Percentiles rank a stretch among this genome's conserved stretches.
Conservation (phyloP, 2,329 filamentous ascomycete genomes). For the Monosporascus sp. region DNA sequence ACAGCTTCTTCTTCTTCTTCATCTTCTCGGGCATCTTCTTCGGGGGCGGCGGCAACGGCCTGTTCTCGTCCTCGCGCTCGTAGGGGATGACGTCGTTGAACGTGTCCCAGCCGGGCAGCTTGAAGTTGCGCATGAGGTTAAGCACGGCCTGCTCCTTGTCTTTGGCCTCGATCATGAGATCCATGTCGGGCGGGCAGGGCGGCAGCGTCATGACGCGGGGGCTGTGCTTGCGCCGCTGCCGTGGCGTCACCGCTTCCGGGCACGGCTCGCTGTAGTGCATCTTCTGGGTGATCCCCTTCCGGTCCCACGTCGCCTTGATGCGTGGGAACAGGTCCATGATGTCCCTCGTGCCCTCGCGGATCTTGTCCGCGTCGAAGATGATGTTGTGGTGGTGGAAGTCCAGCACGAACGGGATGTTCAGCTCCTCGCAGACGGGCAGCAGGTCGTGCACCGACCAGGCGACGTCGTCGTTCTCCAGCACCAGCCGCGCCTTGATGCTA, state of each 20-base stretch:
- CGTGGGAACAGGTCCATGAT: slow-evolving; percentile 69
- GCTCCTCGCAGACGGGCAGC: slow-evolving; percentile 81
- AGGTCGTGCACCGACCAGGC: slow-evolving; percentile 89
- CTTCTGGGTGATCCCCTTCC: slow-evolving; percentile 83
- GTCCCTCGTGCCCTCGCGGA: slow-evolving; percentile 80
- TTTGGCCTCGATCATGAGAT: slow-evolving; percentile 98
- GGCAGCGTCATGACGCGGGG: slow-evolving; percentile 74
- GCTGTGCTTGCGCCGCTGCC: slow-evolving; percentile 79
- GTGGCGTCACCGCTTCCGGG: slow-evolving; percentile 68
- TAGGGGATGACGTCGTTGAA: slow-evolving; percentile 76
- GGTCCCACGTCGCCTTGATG: slow-evolving; percentile 78
- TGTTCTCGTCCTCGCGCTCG: slow-evolving; percentile 71
- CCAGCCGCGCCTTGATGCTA: slow-evolving; percentile 71
- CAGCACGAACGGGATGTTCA: slow-evolving; percentile 89
- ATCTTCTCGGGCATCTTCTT: slow-evolving; percentile 40
- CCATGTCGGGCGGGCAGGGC: slow-evolving; percentile 77
- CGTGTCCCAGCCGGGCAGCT: slow-evolving; percentile 70
- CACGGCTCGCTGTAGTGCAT: slow-evolving; percentile 93
- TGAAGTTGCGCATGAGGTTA: slow-evolving; percentile 84
- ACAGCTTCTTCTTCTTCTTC: slow-evolving; percentile 31
- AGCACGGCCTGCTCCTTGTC: slow-evolving; percentile 97
- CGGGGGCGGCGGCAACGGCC: slow-evolving; percentile 41
- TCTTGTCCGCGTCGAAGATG: slow-evolving; percentile 65
- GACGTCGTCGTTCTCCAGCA: slow-evolving; percentile 93
- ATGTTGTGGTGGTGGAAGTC: slow-evolving; percentile 98